phyloP scores from a whole-genome alignment of 495 filamentous ascomycete species.

The Xylaria acuta region DNA sequence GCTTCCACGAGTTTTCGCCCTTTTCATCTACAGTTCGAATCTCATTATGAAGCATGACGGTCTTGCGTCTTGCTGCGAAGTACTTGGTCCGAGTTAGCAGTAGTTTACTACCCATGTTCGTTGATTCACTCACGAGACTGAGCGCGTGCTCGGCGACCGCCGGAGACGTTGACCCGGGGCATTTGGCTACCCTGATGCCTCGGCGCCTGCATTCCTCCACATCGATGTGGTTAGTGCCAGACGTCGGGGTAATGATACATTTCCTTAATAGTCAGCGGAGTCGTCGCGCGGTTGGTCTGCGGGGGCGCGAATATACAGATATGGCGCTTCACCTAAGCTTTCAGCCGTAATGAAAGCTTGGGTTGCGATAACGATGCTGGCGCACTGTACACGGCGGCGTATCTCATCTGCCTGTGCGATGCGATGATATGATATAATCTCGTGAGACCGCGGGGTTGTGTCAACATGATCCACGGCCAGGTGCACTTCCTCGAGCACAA shows the following conservation, averaged over 20 bases:
- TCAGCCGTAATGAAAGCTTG: conserved; percentile 39
- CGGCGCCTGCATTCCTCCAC: conserved; percentile 47
- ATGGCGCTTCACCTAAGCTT: conserved; percentile 40
- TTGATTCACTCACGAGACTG: conserved; percentile 36
- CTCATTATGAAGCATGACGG: conserved; percentile 45
- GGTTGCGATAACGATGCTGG: conserved; percentile 56
- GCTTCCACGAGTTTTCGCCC: conserved; percentile 39
- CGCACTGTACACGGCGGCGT: conserved; percentile 45
- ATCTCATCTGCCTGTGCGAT: conserved; percentile 41
- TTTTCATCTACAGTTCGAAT: conserved; percentile 43
- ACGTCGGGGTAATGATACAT: conserved; percentile 41
- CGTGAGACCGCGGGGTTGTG: conserved; percentile 25
- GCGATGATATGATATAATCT: conserved; percentile 26
- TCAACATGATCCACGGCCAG: conserved; percentile 16
- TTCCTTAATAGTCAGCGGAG: conserved; percentile 16
- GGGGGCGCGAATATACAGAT: conserved; percentile 26
- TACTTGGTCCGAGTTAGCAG: conserved; percentile 36
- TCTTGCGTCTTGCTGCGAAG: conserved; percentile 55
- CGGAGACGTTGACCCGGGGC: conserved; percentile 52
- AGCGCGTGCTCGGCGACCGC: conserved; percentile 60
- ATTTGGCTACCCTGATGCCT: conserved; percentile 51
- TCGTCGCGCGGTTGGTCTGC: neutral
- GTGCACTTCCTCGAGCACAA: conserved; percentile 27
- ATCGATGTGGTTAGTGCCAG: conserved; percentile 57
- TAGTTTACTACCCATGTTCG: neutral